A percentile compares a stretch with the other conserved stretches of the same genome.
Evolutionary conservation across 139 green algal genomes (phyloP).

Genomic region (Asterochloris sp.): DNA sequence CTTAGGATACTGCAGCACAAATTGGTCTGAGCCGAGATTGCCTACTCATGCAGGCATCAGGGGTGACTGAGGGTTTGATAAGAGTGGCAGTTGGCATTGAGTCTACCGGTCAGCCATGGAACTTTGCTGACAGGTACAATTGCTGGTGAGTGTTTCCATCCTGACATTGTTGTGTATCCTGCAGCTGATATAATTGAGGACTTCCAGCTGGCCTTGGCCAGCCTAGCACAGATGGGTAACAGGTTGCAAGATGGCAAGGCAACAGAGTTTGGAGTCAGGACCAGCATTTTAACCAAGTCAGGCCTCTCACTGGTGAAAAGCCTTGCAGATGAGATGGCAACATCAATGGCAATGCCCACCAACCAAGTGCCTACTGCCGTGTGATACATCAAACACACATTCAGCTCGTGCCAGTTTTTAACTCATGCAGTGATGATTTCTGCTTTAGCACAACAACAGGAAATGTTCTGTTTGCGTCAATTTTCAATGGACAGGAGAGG

Average conservation of each 20-base stretch:
- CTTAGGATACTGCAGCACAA: not conserved
- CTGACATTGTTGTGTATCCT: not conserved
- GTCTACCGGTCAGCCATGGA: constrained; percentile 56
- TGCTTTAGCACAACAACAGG: too few relatives aligned
- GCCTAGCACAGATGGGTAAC: not conserved
- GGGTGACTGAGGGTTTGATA: constrained; percentile 72
- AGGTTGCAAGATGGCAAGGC: constrained; percentile 1
- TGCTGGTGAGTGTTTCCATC: not conserved
- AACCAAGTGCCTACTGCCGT: not conserved
- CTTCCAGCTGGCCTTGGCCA: not conserved
- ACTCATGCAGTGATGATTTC: too few relatives aligned
- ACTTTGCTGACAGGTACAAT: not conserved
- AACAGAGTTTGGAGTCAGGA: constrained; percentile 6
- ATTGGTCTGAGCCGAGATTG: too few relatives aligned
- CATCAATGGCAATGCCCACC: not conserved
- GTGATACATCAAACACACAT: not conserved
- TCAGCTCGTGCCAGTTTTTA: too few relatives aligned
- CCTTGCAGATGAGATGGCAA: not conserved
- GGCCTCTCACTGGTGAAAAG: not conserved
- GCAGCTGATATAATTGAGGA: constrained; percentile 10
- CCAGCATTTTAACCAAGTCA: not conserved
- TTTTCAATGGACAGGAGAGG: too few relatives aligned
- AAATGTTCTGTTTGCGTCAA: too few relatives aligned
- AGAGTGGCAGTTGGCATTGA: constrained; percentile 68
- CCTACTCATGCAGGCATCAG: constrained; percentile 31